Conservation (phyloP, 345 rosid species). For the Rhizophora mangle region DNA sequence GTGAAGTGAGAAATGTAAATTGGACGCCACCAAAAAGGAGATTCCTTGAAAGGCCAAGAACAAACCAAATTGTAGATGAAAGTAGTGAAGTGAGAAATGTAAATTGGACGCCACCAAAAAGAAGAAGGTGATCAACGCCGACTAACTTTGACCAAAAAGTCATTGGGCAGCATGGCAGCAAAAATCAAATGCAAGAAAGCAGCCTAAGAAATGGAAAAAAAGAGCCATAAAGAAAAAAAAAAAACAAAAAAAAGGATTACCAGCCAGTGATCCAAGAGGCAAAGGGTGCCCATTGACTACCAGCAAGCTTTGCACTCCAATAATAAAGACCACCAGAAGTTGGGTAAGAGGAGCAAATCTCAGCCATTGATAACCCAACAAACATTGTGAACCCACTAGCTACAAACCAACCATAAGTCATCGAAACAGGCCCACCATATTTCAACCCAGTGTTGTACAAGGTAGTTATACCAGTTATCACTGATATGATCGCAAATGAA, state of each 20-base stretch:
- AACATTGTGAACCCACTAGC: conserved; percentile 81
- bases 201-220: background rate
- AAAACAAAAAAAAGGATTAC: conserved; percentile 32
- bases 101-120: background rate
- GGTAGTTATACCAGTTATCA: conserved; percentile 93
- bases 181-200: too few relatives aligned
- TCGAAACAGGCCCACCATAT: conserved; percentile 74
- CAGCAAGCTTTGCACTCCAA: conserved; percentile 99
- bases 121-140: background rate
- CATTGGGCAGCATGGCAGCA: background rate
- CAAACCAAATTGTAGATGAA: background rate
- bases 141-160: background rate
- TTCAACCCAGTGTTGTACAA: conserved; percentile 71
- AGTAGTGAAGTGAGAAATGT: background rate
- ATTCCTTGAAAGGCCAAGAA: background rate
- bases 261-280: conserved; percentile 99
- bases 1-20: background rate
- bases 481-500: conserved; percentile 88
- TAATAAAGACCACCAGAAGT: conserved; percentile 97
- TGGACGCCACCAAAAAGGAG: background rate
- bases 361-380: conserved; percentile 89
- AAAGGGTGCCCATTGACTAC: conserved; percentile 82
- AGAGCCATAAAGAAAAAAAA: background rate
- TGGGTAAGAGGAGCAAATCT: conserved; percentile 93
- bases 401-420: conserved; percentile 86